Evolutionary conservation across 2,329 filamentous ascomycete genomes (phyloP), one percentile per base, ranked within the genome.

Genomic region (Chaetomium globosum): DNA sequence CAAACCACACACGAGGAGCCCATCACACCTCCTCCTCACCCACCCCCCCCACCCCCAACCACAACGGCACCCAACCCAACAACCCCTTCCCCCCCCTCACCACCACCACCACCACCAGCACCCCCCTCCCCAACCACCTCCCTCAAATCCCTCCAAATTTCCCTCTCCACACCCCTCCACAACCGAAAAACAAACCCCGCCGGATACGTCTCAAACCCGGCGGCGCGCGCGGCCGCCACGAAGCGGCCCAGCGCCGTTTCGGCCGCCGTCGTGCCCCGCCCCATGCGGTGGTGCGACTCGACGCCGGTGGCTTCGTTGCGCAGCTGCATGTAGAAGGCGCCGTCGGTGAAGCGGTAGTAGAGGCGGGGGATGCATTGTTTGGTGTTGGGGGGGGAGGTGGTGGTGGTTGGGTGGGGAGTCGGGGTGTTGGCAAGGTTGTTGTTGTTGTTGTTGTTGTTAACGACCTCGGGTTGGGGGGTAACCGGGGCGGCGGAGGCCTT

Each of bases 261-360:
- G 10, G 52, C 39, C 46, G 58, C 49, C 7, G 52, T 30, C n/a
- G 56, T 66, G 57, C 65, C 65, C 10, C 21, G 30, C 9, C 53
- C 62, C 13, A 67, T 30, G 9, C 43, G n/a, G 56, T 61, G 63
- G n/a, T 52, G 30, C 9, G 16, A 48, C 23, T 30, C 30, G 2
- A 9, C 26, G 9, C 55, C 65, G 23, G 8, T 62, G 23, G 8
- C 6, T 6, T 28, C 12, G 28, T 9, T 33, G 7, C 13, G 53
- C 16, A 55, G 56, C 23, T 58, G 52, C 59, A 67, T 56, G 63
- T 65, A 63, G 26, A 55, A 65, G 43, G 55, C n/a, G 19, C 30
- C 2, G 55, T 65, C 63, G 52, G 33, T 16, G 63, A 65, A 67
- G 19, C 6, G 33, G 60, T 67, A 65, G 33, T 51, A 19, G 33